Percentiles rank a stretch among this genome's conserved stretches.
Evolutionary conservation across 2,329 filamentous ascomycete species (phyloP).

Genomic region (Trichoderma sp.): DNA sequence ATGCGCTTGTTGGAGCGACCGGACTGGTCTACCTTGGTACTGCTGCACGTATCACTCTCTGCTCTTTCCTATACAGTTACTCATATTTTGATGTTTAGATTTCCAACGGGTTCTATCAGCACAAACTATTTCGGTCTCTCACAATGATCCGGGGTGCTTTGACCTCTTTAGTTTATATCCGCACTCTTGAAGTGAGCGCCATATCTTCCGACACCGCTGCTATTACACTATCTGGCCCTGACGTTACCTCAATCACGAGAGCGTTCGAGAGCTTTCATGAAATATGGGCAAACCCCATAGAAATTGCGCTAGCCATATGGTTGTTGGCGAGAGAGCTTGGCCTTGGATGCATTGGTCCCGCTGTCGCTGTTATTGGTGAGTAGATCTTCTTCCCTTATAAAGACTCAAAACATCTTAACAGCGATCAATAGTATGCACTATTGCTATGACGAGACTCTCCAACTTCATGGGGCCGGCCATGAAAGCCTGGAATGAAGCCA

Average conservation of each 20-base stretch:
- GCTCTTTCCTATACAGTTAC: background rate
- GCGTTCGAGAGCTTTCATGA: constrained; percentile 38
- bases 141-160: constrained; percentile 29
- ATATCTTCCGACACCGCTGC: background rate
- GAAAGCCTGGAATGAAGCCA: constrained; percentile 25
- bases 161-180: constrained; percentile 26
- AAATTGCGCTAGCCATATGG: constrained; percentile 47
- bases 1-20: constrained; percentile 25
- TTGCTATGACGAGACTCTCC: constrained; percentile 24
- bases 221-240: constrained; percentile 39
- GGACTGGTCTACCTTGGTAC: constrained; percentile 28
- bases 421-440: constrained; percentile 12
- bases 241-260: constrained; percentile 43
- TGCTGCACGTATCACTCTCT: background rate
- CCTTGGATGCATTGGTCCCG: constrained; percentile 46
- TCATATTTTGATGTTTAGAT: background rate
- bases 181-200: constrained; percentile 26
- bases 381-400: background rate
- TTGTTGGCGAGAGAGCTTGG: constrained; percentile 49
- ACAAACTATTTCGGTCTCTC: constrained; percentile 26
- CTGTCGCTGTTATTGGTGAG: constrained; percentile 36
- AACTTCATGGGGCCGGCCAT: constrained; percentile 23
- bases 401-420: background rate
- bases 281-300: constrained; percentile 42
- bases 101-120: constrained; percentile 23